These are phyloP conservation scores for Remersonia thermophila DNA, from an alignment of 2,329 filamentous ascomycete genomes.

Conservation along the genomic window DNA sequence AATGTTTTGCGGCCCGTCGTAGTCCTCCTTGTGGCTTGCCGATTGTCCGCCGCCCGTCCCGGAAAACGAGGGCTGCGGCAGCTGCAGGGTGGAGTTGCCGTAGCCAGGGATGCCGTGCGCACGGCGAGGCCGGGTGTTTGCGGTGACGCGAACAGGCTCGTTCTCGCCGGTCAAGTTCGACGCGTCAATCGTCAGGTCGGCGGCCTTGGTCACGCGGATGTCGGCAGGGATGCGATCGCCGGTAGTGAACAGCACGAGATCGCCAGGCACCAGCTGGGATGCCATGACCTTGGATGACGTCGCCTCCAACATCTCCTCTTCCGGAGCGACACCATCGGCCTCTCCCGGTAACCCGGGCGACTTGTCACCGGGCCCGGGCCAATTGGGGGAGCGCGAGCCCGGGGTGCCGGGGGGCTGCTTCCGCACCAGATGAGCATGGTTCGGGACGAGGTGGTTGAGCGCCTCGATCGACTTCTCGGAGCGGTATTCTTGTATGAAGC, in stretches of 20 bases:
- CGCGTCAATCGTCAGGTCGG: conserved; percentile 86
- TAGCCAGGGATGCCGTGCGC: conserved; percentile 15
- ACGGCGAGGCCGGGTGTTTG: conserved; percentile 40
- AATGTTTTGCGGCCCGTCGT: conserved; percentile 64
- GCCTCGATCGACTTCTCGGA: conserved; percentile 97
- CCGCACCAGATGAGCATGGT: conserved; percentile 89
- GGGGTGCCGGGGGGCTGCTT: conserved; percentile 28
- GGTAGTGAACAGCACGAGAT: conserved; percentile 86
- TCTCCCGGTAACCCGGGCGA: conserved; percentile 17
- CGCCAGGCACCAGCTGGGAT: conserved; percentile 75
- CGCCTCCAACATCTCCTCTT: conserved; percentile 53
- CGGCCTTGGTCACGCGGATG: conserved; percentile 80
- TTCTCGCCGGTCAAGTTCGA: conserved; percentile 97
- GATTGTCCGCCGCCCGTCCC: conserved; percentile 39
- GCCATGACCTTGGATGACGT: conserved; percentile 78
- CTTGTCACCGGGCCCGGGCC: conserved; percentile 35
- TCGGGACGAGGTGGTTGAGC: conserved; percentile 82
- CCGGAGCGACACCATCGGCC: conserved; percentile 41
- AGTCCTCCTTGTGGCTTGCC: conserved; percentile 55
- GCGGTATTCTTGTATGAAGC: conserved; percentile 93
- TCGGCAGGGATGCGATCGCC: conserved; percentile 95
- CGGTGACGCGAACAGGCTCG: conserved; percentile 71
- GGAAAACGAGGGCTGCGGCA: conserved; percentile 23
- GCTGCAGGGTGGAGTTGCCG: conserved; percentile 20
- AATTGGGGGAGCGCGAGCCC: conserved; percentile 28